Percentiles rank a stretch among this genome's conserved stretches.
Evolutionary conservation across 1,284 basidiomycete species (phyloP).

Genomic region (Chalciporus piperatoides): DNA sequence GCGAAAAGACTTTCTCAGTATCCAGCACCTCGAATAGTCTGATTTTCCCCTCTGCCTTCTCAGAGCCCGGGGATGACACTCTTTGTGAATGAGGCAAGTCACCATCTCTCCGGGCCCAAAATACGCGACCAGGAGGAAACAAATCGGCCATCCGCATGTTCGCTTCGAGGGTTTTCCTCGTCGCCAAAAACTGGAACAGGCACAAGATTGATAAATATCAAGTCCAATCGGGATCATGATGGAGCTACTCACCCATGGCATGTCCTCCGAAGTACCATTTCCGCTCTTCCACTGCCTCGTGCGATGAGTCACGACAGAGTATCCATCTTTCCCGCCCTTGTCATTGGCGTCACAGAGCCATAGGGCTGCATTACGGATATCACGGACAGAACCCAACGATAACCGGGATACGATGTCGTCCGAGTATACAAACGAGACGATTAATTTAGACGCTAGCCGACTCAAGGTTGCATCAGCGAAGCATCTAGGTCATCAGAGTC

Average conservation of each 20-base stretch:
- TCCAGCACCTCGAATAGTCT: conserved; percentile 72
- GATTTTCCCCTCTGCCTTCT: conserved; percentile 42
- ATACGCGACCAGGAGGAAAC: conserved; percentile 75
- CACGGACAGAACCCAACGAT: conserved; percentile 73
- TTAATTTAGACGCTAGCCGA: conserved; percentile 52
- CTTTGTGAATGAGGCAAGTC: conserved; percentile 52
- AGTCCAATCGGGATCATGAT: not conserved
- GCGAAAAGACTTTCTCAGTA: conserved; percentile 71
- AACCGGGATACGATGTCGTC: conserved; percentile 79
- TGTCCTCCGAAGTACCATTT: conserved; percentile 50
- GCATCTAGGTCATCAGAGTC: conserved; percentile 40
- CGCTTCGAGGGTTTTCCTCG: conserved; percentile 79
- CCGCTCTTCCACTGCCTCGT: conserved; percentile 59
- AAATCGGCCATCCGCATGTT: conserved; percentile 76
- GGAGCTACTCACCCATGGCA: conserved; percentile 56
- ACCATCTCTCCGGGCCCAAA: conserved; percentile 72
- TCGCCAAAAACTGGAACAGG: conserved; percentile 58
- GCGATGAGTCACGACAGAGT: conserved; percentile 55
- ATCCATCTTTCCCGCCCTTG: conserved; percentile 46
- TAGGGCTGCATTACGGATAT: conserved; percentile 68
- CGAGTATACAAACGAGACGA: conserved; percentile 78
- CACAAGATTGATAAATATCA: not conserved
- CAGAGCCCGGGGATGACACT: conserved; percentile 12
- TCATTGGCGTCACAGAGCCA: conserved; percentile 76
- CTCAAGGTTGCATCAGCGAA: conserved; percentile 56